Evolutionary conservation across 2,329 filamentous ascomycete genomes (phyloP).

Genomic region (Aspergillus niger): DNA sequence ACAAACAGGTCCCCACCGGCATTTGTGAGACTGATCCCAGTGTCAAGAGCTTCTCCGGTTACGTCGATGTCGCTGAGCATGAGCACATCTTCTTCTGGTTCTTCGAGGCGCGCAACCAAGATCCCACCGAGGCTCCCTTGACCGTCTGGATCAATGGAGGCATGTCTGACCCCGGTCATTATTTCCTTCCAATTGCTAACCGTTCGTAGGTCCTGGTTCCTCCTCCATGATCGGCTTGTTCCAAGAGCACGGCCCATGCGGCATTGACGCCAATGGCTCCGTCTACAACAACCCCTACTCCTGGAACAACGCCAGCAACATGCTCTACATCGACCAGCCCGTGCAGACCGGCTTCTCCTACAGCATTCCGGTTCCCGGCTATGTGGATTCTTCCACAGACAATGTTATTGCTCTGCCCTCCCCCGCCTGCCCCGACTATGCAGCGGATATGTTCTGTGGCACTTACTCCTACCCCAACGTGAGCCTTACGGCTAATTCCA

Average conservation of each 20-base stretch:
- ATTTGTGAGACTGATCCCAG: slow-evolving; percentile 11
- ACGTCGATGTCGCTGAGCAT: slow-evolving; percentile 9
- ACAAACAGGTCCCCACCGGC: slow-evolving; percentile 9
- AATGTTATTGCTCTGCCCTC: slow-evolving; percentile 7
- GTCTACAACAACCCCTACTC: slow-evolving; percentile 26
- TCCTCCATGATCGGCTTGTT: slow-evolving; percentile 39
- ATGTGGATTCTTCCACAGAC: slow-evolving; percentile 4
- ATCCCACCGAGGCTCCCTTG: slow-evolving; percentile 7
- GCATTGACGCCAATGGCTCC: slow-evolving; percentile 22
- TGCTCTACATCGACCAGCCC: slow-evolving; percentile 29
- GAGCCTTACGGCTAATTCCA: slow-evolving; percentile 4
- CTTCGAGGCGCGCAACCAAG: slow-evolving; percentile 7
- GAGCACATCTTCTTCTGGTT: slow-evolving; percentile 13
- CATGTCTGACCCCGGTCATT: not conserved
- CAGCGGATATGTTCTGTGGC: not conserved
- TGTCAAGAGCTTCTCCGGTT: slow-evolving; percentile 13
- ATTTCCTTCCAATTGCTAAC: not conserved
- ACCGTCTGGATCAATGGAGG: slow-evolving; percentile 29
- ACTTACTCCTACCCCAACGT: slow-evolving; percentile 7
- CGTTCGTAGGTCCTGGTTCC: slow-evolving; percentile 23
- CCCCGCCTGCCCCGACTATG: slow-evolving; percentile 4
- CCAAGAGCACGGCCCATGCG: slow-evolving; percentile 37
- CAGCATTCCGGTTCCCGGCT: slow-evolving; percentile 10
- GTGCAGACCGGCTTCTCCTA: slow-evolving; percentile 23
- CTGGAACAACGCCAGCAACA: slow-evolving; percentile 26